Evolutionary conservation across 805 yeast species (phyloP).

Genomic region (Priceomyces carsonii): DNA sequence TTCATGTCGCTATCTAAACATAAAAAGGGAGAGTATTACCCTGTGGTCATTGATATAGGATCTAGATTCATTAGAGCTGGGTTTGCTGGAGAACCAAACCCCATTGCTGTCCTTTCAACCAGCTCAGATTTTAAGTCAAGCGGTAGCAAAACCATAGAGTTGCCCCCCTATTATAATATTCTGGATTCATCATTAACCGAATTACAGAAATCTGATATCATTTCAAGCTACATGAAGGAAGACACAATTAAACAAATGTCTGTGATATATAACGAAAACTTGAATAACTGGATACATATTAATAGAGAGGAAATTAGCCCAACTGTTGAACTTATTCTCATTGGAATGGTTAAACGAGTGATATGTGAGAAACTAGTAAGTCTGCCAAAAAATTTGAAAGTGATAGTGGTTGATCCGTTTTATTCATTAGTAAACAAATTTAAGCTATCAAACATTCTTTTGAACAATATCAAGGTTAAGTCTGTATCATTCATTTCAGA

Average conservation of each 20-base stretch:
- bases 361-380: conserved; percentile 10
- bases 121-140: background rate
- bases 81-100: conserved; percentile 24
- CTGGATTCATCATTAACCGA: conserved; percentile 19
- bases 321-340: conserved; percentile 1
- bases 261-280: conserved; percentile 11
- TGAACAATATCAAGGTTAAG: conserved; percentile 22
- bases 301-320: background rate
- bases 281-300: conserved; percentile 6
- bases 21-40: conserved; percentile 12
- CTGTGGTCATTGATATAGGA: conserved; percentile 19
- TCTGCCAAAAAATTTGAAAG: conserved; percentile 19
- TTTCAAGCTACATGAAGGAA: conserved; percentile 1
- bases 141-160: background rate
- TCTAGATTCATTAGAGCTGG: conserved; percentile 23
- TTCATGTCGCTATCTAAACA: conserved; percentile 1
- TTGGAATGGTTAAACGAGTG: conserved; percentile 1
- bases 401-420: conserved; percentile 20
- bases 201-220: conserved; percentile 12
- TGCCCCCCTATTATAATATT: conserved; percentile 21
- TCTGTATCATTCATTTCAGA: conserved; percentile 23
- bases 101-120: conserved; percentile 11
- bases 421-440: conserved; percentile 16
- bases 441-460: conserved; percentile 18
- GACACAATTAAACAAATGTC: conserved; percentile 6